Percentiles rank a stretch among this genome's conserved stretches.
Evolutionary conservation across 352 stramenopile species (phyloP).

Genomic region (Pythium dissimile): DNA sequence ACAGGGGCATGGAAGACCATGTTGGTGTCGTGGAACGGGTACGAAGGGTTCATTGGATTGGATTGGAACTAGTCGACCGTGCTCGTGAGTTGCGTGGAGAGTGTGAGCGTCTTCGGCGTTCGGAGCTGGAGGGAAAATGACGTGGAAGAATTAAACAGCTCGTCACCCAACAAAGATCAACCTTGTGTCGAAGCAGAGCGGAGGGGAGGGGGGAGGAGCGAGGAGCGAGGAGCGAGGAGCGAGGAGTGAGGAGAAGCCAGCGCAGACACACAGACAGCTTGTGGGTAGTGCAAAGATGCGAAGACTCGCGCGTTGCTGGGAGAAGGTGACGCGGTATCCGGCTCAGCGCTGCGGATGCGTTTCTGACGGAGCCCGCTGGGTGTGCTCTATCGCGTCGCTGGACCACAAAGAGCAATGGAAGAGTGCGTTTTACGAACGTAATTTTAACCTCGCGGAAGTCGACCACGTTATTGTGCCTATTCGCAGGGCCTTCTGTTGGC

Average conservation of each 20-base stretch:
- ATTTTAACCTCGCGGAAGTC: conserved; percentile 17
- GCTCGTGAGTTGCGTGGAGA: background rate
- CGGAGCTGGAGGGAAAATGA: conserved; percentile 5
- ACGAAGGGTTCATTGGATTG: background rate
- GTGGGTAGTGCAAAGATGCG: no score
- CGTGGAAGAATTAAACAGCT: background rate
- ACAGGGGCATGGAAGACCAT: conserved; percentile 25
- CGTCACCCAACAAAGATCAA: no score
- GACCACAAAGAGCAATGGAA: no score
- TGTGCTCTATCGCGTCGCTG: no score
- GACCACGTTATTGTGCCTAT: conserved; percentile 1
- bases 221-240: background rate
- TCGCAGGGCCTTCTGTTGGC: background rate
- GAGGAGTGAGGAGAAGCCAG: background rate
- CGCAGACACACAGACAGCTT: no score
- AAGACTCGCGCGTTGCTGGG: no score
- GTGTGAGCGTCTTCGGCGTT: conserved; percentile 10
- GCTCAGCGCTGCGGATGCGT: no score
- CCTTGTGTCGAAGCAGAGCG: background rate
- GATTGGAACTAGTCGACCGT: conserved; percentile 7
- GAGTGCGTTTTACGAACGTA: conserved; percentile 15
- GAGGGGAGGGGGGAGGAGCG: background rate
- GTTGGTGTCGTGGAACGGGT: conserved; percentile 9
- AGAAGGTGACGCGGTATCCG: no score
- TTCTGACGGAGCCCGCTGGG: no score